Evolutionary conservation across 2,329 filamentous ascomycete genomes (phyloP), one percentile per base, ranked within the genome.

Genomic region (Cytospora chrysosperma): DNA sequence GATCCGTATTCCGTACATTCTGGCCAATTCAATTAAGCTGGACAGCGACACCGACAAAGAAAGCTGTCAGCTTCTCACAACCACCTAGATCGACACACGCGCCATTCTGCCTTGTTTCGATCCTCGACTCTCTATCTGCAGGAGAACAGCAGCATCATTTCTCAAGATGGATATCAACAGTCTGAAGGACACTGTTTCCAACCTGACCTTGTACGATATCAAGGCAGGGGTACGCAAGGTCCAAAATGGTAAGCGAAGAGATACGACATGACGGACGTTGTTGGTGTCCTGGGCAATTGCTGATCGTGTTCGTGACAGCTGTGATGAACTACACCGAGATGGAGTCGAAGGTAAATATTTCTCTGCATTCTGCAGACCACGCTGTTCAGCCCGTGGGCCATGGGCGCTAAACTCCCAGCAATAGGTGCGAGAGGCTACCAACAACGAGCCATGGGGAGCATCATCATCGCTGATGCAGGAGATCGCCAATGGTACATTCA

Each of bases 311-410:
- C 4, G 17, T 30, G 4, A 61, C 67, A 97, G 93, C 93, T 69
- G 93, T 97, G 65, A 97, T 97, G 93, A 97, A 97, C 79, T 97
- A 94, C 77, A 97, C 93, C 50, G 93, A 97, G 75, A 94, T 95
- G 91, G 92, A 96, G 79, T 77, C 85, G 52, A 88, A 87, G 83
- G 84, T 87, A 68, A 53, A 49, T 30, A 24, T 10, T 24, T 10
- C 43, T 47, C 43, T 24, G 59, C 34, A 61, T 61, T 47, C 26
- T 51, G 56, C 24, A n/a, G 1, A 21, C 40, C 49, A 30, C 28
- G 28, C 28, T 9, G 4, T 30, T 51, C 54, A 24, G 62, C 65
- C 61, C 65, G 54, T 51, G 57, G 28, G 34, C 37, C n/a, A n/a
- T n/a, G 32, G 74, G 69, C 53, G 63, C 58, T 60, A 30, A 68